These are phyloP conservation scores for Corymbia citriodora DNA, from an alignment of 441 rosid species.

Conservation along the genomic window DNA sequence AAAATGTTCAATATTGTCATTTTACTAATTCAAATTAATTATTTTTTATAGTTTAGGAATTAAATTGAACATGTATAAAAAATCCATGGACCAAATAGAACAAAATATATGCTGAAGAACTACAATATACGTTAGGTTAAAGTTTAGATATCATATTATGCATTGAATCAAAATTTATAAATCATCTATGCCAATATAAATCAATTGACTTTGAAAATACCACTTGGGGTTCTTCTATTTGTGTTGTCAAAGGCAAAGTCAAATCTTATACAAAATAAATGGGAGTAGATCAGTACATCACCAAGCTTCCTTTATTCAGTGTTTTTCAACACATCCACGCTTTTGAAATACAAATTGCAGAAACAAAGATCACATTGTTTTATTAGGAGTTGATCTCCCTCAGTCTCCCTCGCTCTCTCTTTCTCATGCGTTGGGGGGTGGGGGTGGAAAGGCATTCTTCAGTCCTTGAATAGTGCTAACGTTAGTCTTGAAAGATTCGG, in stretches of 20 bases:
- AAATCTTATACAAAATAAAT: background rate
- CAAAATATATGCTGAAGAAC: too few relatives aligned
- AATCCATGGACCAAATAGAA: too few relatives aligned
- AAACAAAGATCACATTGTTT: background rate
- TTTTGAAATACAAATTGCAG: background rate
- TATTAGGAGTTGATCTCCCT: background rate
- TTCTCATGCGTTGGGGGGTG: background rate
- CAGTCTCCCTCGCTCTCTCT: background rate
- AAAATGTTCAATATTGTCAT: too few relatives aligned
- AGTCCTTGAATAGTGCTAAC: background rate
- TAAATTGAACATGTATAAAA: too few relatives aligned
- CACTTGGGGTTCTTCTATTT: background rate
- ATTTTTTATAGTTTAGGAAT: too few relatives aligned
- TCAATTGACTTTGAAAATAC: background rate
- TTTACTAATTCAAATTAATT: too few relatives aligned
- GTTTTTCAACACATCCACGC: background rate
- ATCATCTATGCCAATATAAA: too few relatives aligned
- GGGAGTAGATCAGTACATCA: background rate
- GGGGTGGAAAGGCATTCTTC: background rate
- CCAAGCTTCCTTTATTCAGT: background rate
- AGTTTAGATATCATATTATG: too few relatives aligned
- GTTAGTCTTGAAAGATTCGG: conserved; percentile 2
- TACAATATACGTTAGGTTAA: too few relatives aligned
- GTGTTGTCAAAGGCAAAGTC: background rate
- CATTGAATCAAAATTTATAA: too few relatives aligned